Base-by-base conservation (phyloP, 1,139 yeast species). In the Diutina mesorugosa region DNA sequence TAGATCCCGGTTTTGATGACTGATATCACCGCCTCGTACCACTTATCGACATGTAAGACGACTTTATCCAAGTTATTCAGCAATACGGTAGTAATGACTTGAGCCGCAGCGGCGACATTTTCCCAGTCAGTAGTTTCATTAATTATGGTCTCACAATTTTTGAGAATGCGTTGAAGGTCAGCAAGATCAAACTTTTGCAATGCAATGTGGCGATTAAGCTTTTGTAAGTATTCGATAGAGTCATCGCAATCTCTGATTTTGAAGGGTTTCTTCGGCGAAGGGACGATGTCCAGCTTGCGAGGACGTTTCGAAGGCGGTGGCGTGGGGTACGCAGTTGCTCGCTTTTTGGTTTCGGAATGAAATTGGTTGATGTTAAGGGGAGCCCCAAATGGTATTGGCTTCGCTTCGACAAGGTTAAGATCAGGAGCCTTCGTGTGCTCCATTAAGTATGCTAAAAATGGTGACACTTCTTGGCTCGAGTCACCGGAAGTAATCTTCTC, bases 41-140 rank as follows among this genome's bases (percentile, higher is more conserved):
- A 30, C 6, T 7, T n/a, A 2, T 50, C 53, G 7, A 32, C n/a
- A 30, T 50, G 53, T 2, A 50, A 18, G 6, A 18, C 18, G 6
- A 50, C 28, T 9, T 35, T 35, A 32, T 50, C 53, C 6, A n/a
- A n/a, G 16, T 50, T 4, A 9, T 32, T 30, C 41, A 10, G 12
- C 16, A 50, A 50, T 6, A 50, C 21, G 1, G 28, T 10, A 28
- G 53, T 32, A 8, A 50, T 18, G 14, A 50, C 45, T 4, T 18
- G 26, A 4, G 53, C 53, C 9, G 53, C 53, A 3, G 41, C 53
- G n/a, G 53, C 53, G 6, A 29, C 41, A 12, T 50, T 30, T 8
- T 32, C 41, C 53, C 53, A 50, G 32, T 50, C 53, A 16, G 53
- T 50, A n/a, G 53, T 50, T 30, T 50, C 53, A 16, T 50, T 38